Conservation (phyloP, 805 yeast species). For the Candida mattraensis region DNA sequence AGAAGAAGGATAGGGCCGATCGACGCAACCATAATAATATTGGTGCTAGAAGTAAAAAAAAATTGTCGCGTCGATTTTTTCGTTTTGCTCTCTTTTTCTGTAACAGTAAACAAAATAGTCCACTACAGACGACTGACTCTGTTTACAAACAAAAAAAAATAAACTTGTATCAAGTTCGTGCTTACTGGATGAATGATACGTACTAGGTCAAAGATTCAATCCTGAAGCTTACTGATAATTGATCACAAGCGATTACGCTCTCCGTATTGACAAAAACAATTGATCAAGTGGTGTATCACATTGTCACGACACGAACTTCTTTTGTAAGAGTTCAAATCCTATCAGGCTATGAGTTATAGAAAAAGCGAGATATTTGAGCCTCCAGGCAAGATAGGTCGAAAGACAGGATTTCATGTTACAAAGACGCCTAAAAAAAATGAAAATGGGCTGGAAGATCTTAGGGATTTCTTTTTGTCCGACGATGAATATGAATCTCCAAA, state of each 20-base stretch:
- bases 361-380: constrained; percentile 41
- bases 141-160: no score
- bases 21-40: constrained; percentile 6
- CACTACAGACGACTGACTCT: no score
- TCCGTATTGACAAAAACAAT: no score
- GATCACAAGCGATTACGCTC: no score
- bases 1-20: constrained; percentile 7
- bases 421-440: constrained; percentile 48
- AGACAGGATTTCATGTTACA: constrained; percentile 51
- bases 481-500: constrained; percentile 42
- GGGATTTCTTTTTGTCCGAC: constrained; percentile 57
- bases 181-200: no score
- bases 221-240: no score
- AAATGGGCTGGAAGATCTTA: constrained; percentile 66
- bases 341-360: constrained; percentile 25
- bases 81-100: constrained; percentile 3
- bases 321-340: no score
- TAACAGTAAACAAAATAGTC: no score
- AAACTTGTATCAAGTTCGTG: no score
- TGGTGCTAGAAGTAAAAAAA: constrained; percentile 6
- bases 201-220: no score
- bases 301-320: no score
- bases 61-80: background rate
- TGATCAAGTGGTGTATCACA: no score
- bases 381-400: constrained; percentile 61